Percentiles rank a stretch among this genome's conserved stretches.
Evolutionary conservation across 495 filamentous ascomycete genomes (phyloP).

Genomic region (Trichoderma reesei): DNA sequence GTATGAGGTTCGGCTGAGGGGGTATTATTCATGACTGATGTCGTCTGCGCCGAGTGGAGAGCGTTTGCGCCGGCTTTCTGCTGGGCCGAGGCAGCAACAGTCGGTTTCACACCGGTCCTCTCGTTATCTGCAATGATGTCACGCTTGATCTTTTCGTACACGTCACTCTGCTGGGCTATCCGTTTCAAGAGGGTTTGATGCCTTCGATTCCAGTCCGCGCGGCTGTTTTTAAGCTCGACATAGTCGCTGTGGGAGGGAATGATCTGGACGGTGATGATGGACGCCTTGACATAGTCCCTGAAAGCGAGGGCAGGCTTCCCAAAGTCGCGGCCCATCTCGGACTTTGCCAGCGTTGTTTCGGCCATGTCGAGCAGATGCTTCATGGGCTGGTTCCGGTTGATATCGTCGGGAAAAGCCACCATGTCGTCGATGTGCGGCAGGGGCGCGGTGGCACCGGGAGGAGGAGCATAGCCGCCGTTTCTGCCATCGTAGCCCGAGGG

Average conservation of each 20-base stretch:
- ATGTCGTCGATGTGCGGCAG: constrained; percentile 72
- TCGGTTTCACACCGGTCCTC: constrained; percentile 39
- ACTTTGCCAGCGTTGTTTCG: constrained; percentile 40
- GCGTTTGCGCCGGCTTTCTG: background rate
- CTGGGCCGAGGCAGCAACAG: constrained; percentile 8
- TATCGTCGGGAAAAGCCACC: constrained; percentile 35
- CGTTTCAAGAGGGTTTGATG: background rate
- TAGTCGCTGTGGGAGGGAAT: constrained; percentile 67
- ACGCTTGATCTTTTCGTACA: constrained; percentile 51
- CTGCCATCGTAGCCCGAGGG: constrained; percentile 8
- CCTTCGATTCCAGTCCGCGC: constrained; percentile 16
- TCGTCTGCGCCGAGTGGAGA: background rate
- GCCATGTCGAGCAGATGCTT: constrained; percentile 40
- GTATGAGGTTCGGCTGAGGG: background rate
- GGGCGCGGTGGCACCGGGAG: constrained; percentile 21
- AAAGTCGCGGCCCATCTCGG: constrained; percentile 43
- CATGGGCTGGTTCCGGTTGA: constrained; percentile 36
- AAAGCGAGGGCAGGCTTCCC: constrained; percentile 40
- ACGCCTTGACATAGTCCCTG: constrained; percentile 69
- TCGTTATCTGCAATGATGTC: constrained; percentile 60
- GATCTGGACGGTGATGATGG: constrained; percentile 60
- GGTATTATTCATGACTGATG: background rate
- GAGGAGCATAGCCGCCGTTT: constrained; percentile 12
- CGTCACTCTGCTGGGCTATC: constrained; percentile 14
- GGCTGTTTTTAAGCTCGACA: constrained; percentile 35